These are phyloP conservation scores for Chytriomyces hyalinus DNA, from an alignment of 192 early-diverging fungal species.

Conservation along the genomic window DNA sequence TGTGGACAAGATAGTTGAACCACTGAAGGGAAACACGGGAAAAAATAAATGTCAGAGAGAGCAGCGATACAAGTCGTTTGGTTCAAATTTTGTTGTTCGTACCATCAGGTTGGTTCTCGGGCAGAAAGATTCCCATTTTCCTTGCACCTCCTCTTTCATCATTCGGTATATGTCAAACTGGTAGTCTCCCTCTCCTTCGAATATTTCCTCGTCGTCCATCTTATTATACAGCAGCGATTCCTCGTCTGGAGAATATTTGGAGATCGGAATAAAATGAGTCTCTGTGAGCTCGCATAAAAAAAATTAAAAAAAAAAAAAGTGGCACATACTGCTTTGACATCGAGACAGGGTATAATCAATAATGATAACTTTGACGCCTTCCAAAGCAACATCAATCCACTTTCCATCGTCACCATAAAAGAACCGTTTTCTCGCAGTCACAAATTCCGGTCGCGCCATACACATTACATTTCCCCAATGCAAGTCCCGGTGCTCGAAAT, in stretches of 20 bases:
- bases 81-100: not conserved
- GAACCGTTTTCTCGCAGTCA: not conserved
- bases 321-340: slow-evolving; percentile 26
- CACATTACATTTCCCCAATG: slow-evolving; percentile 62
- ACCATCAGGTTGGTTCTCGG: slow-evolving; percentile 55
- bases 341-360: slow-evolving; percentile 55
- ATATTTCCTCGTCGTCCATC: slow-evolving; percentile 47
- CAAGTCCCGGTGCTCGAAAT: slow-evolving; percentile 60
- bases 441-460: not conserved
- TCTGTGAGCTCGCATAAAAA: too few species aligned
- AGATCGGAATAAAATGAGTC: not conserved
- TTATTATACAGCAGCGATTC: slow-evolving; percentile 23
- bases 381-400: slow-evolving; percentile 21
- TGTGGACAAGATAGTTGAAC: slow-evolving; percentile 57
- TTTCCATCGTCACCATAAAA: not conserved
- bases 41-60: not conserved
- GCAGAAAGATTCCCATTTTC: slow-evolving; percentile 43
- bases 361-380: slow-evolving; percentile 43
- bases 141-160: slow-evolving; percentile 48
- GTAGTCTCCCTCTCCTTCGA: slow-evolving; percentile 47
- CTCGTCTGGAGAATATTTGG: not conserved
- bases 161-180: slow-evolving; percentile 53
- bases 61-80: not conserved
- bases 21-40: slow-evolving; percentile 33
- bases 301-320: not conserved